phyloP scores from a whole-genome alignment of 139 green algal genomes.

The Limnomonas spitsbergensis region DNA sequence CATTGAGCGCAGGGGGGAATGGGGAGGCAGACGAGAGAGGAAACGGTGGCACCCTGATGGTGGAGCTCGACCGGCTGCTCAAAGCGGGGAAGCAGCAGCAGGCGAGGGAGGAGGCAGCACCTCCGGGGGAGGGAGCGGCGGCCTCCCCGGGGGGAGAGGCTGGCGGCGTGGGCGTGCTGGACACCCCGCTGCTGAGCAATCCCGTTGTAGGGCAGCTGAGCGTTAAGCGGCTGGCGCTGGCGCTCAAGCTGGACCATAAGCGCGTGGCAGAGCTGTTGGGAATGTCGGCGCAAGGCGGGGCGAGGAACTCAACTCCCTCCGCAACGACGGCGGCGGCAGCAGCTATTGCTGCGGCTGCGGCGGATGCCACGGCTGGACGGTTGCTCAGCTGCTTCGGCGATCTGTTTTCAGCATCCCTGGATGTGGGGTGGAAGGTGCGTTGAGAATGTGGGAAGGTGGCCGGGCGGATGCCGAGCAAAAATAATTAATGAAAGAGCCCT shows the following conservation, averaged over 20 bases:
- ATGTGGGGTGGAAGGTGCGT: constrained; percentile 8
- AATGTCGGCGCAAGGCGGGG: neutral
- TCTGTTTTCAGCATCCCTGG: constrained; percentile 44
- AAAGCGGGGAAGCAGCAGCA: neutral
- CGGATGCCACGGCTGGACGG: constrained; percentile 24
- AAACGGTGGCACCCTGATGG: neutral
- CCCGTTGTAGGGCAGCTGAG: constrained; percentile 54
- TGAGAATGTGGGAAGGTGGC: neutral
- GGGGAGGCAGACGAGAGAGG: neutral
- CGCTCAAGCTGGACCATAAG: constrained; percentile 8
- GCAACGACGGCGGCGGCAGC: neutral
- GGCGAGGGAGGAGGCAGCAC: neutral
- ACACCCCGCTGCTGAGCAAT: constrained; percentile 37
- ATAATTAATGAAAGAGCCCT: no score
- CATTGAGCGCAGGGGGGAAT: neutral
- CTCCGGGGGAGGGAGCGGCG: neutral
- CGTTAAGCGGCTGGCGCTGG: constrained; percentile 35
- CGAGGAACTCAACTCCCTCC: neutral
- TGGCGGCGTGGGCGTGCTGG: constrained; percentile 7
- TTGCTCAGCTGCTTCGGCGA: constrained; percentile 64
- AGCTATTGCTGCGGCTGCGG: neutral
- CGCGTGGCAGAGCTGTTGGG: neutral
- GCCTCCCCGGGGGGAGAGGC: neutral
- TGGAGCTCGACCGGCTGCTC: neutral
- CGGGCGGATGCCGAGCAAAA: no score